A percentile compares a stretch with the other conserved stretches of the same genome.
Conservation (phyloP, 352 stramenopile species). For the Globisporangium recalcitrans region DNA sequence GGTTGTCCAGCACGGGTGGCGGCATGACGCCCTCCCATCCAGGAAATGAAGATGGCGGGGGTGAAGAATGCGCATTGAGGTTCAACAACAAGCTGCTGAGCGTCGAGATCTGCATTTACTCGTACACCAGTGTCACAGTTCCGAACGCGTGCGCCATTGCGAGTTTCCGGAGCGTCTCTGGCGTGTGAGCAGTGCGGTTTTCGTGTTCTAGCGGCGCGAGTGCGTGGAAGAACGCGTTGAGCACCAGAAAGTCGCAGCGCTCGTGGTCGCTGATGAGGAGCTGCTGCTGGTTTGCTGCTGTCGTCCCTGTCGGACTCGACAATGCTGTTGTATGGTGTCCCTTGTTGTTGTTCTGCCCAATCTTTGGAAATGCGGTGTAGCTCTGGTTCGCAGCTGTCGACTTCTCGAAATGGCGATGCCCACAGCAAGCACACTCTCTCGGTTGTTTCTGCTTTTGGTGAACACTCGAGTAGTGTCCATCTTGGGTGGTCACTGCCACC, state of each 20-base stretch:
- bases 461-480: not conserved
- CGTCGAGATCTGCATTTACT: conserved; percentile 20
- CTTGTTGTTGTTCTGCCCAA: not conserved
- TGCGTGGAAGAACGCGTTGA: conserved; percentile 47
- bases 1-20: conserved; percentile 16
- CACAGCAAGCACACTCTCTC: conserved; percentile 26
- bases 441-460: not conserved
- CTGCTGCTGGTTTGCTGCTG: not conserved
- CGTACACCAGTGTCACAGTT: conserved; percentile 27
- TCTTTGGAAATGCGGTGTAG: not conserved
- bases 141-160: conserved; percentile 28
- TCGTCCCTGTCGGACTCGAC: not conserved
- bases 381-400: conserved; percentile 22
- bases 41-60: too few relatives aligned
- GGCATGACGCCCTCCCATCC: conserved; percentile 12
- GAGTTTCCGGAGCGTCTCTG: conserved; percentile 35
- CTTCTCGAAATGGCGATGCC: conserved; percentile 25
- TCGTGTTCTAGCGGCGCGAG: conserved; percentile 35
- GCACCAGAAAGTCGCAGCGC: conserved; percentile 39
- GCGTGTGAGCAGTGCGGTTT: conserved; percentile 19
- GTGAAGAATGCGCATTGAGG: not conserved
- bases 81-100: conserved; percentile 24
- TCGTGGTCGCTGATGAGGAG: conserved; percentile 14
- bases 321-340: not conserved
- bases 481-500: not conserved